Percentiles rank a stretch among this genome's conserved stretches.
These are phyloP conservation scores for Rhizophagus clarus DNA, from an alignment of 192 early-diverging fungal species.

Conservation along the genomic window DNA sequence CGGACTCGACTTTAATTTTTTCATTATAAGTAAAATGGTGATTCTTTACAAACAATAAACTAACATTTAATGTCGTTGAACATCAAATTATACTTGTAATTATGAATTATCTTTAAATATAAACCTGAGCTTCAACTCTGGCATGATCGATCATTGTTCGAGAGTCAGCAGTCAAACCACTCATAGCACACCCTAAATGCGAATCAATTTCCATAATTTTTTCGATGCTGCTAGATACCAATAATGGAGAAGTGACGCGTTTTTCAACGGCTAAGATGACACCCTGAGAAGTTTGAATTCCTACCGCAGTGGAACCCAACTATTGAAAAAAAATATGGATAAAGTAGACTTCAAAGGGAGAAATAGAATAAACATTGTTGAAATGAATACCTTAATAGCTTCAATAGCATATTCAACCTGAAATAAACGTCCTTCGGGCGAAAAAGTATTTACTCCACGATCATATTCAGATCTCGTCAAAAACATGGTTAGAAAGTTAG, in stretches of 20 bases:
- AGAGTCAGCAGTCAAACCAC: slow-evolving; percentile 93
- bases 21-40: slow-evolving; percentile 97
- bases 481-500: slow-evolving; percentile 49
- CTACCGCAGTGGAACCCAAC: slow-evolving; percentile 96
- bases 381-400: slow-evolving; percentile 86
- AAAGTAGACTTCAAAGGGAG: background rate
- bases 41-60: slow-evolving; percentile 55
- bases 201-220: slow-evolving; percentile 97
- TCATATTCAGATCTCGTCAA: slow-evolving; percentile 94
- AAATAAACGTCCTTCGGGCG: slow-evolving; percentile 98
- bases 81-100: background rate
- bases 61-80: background rate
- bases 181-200: slow-evolving; percentile 97
- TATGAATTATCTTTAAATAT: background rate
- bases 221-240: slow-evolving; percentile 95
- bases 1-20: slow-evolving; percentile 91
- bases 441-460: slow-evolving; percentile 99
- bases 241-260: slow-evolving; percentile 87
- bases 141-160: slow-evolving; percentile 99
- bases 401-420: slow-evolving; percentile 99
- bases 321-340: slow-evolving; percentile 35
- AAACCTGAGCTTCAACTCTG: slow-evolving; percentile 89
- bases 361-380: background rate
- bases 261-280: slow-evolving; percentile 97
- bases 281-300: slow-evolving; percentile 94